phyloP scores from a whole-genome alignment of 805 yeast genomes.

The Kregervanrija delftensis region DNA sequence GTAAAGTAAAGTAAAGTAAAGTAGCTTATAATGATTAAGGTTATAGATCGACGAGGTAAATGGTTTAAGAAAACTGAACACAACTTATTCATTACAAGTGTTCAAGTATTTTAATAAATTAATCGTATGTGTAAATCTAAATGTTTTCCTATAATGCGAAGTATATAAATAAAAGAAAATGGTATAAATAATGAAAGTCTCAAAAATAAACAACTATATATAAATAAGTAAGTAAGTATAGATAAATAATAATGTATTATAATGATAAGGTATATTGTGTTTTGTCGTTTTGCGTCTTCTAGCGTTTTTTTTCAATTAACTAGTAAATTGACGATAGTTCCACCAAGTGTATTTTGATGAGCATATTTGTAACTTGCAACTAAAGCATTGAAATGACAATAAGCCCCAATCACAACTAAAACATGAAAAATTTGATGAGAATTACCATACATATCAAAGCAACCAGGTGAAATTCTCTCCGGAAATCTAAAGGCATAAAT shows the following conservation, averaged over 20 bases:
- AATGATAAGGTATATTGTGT: too few species aligned
- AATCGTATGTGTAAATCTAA: not conserved
- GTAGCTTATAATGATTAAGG: too few species aligned
- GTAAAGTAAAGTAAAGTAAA: too few species aligned
- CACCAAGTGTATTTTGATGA: conserved; percentile 24
- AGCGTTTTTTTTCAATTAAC: too few species aligned
- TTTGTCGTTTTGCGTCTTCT: too few species aligned
- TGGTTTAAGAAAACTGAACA: conserved; percentile 75
- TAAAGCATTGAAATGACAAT: conserved; percentile 64
- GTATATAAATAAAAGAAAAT: not conserved
- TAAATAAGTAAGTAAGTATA: not conserved
- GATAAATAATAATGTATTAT: not conserved
- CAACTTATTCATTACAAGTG: conserved; percentile 67
- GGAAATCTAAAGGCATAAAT: conserved; percentile 77
- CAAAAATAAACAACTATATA: not conserved
- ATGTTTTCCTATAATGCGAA: not conserved
- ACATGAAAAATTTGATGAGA: conserved; percentile 84
- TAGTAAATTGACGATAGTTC: not conserved
- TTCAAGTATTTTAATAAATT: conserved; percentile 48
- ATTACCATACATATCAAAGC: conserved; percentile 65
- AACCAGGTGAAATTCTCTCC: conserved; percentile 59
- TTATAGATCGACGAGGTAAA: too few species aligned
- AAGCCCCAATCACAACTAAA: conserved; percentile 70
- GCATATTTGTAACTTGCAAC: conserved; percentile 46
- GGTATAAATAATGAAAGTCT: not conserved